phyloP scores from a whole-genome alignment of 345 rosid species.

The Syzygium jambos region DNA sequence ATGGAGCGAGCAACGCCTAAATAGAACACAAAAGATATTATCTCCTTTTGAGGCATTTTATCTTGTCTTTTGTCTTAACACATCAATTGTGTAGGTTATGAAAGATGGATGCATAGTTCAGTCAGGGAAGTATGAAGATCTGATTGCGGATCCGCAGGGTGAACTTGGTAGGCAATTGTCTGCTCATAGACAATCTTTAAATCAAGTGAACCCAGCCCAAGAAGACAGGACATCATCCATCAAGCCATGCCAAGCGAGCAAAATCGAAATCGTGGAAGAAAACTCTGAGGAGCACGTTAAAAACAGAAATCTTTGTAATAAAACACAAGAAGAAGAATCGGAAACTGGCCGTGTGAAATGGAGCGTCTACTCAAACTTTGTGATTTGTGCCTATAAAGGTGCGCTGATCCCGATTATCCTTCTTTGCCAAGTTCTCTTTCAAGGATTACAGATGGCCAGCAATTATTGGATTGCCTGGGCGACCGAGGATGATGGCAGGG shows the following conservation, averaged over 20 bases:
- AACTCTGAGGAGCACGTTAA: slow-evolving; percentile 6
- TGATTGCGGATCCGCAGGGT: slow-evolving; percentile 33
- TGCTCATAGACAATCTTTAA: slow-evolving; percentile 57
- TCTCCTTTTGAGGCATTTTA: background rate
- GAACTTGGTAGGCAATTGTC: slow-evolving; percentile 63
- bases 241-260: slow-evolving; percentile 4
- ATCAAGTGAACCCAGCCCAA: slow-evolving; percentile 30
- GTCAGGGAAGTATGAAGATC: slow-evolving; percentile 50
- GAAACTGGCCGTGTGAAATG: slow-evolving; percentile 59
- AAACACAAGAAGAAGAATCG: slow-evolving; percentile 32
- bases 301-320: slow-evolving; percentile 3
- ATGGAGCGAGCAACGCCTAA: background rate
- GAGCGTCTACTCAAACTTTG: slow-evolving; percentile 50
- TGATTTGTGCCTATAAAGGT: slow-evolving; percentile 21
- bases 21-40: background rate
- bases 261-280: slow-evolving; percentile 36
- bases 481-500: slow-evolving; percentile 20
- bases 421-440: slow-evolving; percentile 24
- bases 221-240: slow-evolving; percentile 3
- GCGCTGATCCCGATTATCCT: slow-evolving; percentile 11
- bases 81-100: slow-evolving; percentile 32
- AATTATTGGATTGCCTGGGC: slow-evolving; percentile 79
- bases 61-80: background rate
- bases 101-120: slow-evolving; percentile 52
- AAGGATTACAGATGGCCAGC: slow-evolving; percentile 61